Conservation (phyloP, 768 basidiomycete species). For the Trametes gibbosa region DNA sequence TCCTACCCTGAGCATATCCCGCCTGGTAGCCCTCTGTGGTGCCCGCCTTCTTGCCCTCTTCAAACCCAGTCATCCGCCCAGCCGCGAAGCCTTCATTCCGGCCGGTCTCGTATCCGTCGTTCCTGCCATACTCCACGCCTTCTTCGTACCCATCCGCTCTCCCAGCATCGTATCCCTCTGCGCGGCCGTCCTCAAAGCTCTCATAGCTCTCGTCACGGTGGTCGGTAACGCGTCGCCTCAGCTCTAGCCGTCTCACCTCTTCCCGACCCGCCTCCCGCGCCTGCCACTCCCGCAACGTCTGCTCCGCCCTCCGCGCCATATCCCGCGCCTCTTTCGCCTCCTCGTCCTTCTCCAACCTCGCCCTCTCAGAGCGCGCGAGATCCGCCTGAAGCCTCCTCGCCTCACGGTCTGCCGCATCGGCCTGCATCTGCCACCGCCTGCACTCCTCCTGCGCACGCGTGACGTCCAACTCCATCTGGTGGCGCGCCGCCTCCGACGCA, state of each 20-base stretch:
- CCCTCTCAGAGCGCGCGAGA: constrained; percentile 37
- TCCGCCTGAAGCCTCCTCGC: constrained; percentile 38
- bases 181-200: constrained; percentile 34
- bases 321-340: constrained; percentile 43
- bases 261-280: constrained; percentile 42
- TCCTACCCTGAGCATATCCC: constrained; percentile 38
- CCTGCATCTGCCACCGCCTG: constrained; percentile 44
- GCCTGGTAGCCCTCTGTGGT: constrained; percentile 35
- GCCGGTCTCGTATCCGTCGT: constrained; percentile 29
- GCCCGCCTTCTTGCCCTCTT: constrained; percentile 36
- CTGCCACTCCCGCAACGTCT: constrained; percentile 43
- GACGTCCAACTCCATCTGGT: constrained; percentile 38
- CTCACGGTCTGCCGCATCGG: constrained; percentile 45
- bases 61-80: constrained; percentile 34
- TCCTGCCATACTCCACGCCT: constrained; percentile 39
- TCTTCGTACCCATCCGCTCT: constrained; percentile 41
- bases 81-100: constrained; percentile 26
- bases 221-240: constrained; percentile 44
- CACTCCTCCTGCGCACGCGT: constrained; percentile 43
- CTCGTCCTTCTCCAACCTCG: constrained; percentile 43
- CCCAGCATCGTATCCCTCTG: constrained; percentile 48
- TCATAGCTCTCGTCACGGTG: constrained; percentile 32
- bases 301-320: constrained; percentile 41
- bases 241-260: constrained; percentile 39
- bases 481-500: constrained; percentile 41